A percentile compares a stretch with the other conserved stretches of the same genome.
phyloP scores from a whole-genome alignment of 805 yeast species.

The Saccharomyces jurei region DNA sequence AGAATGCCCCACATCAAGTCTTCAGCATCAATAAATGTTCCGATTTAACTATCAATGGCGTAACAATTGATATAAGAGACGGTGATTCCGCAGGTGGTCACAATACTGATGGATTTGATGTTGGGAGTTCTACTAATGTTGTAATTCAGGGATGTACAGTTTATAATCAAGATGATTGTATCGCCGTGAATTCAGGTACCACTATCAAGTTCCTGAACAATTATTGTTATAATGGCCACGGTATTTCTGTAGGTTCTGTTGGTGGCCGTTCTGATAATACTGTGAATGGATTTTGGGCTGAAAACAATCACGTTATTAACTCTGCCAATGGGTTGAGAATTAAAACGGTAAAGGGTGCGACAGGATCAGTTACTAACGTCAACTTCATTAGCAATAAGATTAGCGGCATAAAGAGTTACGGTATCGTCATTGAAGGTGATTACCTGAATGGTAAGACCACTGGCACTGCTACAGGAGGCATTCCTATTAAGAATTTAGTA shows the following conservation, averaged over 20 bases:
- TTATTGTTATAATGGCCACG: conserved; percentile 14
- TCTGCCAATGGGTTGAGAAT: conserved; percentile 12
- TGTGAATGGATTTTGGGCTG: conserved; percentile 7
- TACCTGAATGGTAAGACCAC: conserved; percentile 10
- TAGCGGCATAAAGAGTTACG: conserved; percentile 5
- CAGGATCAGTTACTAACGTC: conserved; percentile 11
- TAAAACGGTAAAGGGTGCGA: conserved; percentile 11
- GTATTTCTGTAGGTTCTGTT: conserved; percentile 15
- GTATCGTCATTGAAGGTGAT: conserved; percentile 13
- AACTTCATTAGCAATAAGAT: conserved; percentile 5
- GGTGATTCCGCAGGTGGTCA: conserved; percentile 11
- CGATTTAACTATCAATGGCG: conserved; percentile 3
- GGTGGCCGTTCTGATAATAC: conserved; percentile 11
- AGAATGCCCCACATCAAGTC: conserved; percentile 10
- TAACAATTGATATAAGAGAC: conserved; percentile 7
- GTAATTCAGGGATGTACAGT: conserved; percentile 6
- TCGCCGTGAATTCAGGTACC: conserved; percentile 13
- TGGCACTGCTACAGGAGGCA: conserved; percentile 9
- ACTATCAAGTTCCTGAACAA: conserved; percentile 9
- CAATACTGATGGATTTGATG: conserved; percentile 15
- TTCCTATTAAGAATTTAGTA: conserved; percentile 11
- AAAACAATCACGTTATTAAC: conserved; percentile 4
- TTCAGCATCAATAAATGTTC: conserved; percentile 4
- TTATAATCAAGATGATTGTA: conserved; percentile 15
- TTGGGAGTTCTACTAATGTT: conserved; percentile 6